Percentiles rank a stretch among this genome's conserved stretches.
Conservation (phyloP, 495 filamentous ascomycete genomes). For the Bryoglossum gracile region DNA sequence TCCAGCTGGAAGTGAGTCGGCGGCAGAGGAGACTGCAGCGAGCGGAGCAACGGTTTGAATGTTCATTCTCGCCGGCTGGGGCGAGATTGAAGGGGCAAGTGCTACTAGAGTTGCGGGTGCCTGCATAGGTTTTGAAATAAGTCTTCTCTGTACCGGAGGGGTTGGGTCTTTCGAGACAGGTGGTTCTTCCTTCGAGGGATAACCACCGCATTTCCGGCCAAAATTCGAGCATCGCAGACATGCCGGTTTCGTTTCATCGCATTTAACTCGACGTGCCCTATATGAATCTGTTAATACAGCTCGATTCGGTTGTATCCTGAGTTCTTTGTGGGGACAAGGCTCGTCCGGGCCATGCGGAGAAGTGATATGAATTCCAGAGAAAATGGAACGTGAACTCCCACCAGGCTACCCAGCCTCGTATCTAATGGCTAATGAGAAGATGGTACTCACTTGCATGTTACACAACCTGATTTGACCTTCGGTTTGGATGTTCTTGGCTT, state of each 20-base stretch:
- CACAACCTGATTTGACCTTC: slow-evolving; percentile 30
- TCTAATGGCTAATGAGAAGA: not conserved
- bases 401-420: not conserved
- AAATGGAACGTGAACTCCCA: not conserved
- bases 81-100: not conserved
- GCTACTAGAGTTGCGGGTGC: not conserved
- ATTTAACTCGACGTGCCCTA: slow-evolving; percentile 36
- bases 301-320: no score
- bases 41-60: no score
- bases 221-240: slow-evolving; percentile 35
- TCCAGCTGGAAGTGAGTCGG: not conserved
- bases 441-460: slow-evolving; percentile 29
- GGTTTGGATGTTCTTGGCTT: slow-evolving; percentile 20
- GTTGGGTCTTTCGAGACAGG: slow-evolving; percentile 1
- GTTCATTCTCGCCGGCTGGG: no score
- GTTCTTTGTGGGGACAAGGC: no score
- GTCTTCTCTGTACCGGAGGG: slow-evolving; percentile 1
- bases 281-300: no score
- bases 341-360: no score
- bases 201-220: slow-evolving; percentile 36
- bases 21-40: not conserved
- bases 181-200: slow-evolving; percentile 20
- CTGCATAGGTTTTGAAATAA: slow-evolving; percentile 12
- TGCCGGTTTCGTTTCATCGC: slow-evolving; percentile 35
- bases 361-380: no score